Conservation (phyloP, 495 filamentous ascomycete genomes). For the Neurospora sp. region DNA sequence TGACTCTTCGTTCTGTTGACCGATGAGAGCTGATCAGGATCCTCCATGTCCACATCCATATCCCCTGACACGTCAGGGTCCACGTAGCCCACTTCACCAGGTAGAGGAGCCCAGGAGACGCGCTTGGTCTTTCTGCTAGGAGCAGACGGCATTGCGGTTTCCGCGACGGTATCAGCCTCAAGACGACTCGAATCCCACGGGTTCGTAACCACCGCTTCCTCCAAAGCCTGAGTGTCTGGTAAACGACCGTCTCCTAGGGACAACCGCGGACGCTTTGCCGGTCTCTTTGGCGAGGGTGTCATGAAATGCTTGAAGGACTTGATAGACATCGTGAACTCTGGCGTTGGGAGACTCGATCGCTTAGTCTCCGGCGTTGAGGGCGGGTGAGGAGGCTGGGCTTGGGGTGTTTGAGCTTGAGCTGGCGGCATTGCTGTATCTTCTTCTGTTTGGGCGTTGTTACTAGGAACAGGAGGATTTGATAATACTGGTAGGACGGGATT, state of each 20-base stretch:
- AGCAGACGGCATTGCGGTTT: not conserved
- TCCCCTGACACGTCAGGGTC: not conserved
- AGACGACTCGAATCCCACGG: conserved; percentile 11
- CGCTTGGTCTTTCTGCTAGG: conserved; percentile 13
- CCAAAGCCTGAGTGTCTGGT: conserved; percentile 16
- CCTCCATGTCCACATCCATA: not conserved
- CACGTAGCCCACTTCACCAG: conserved; percentile 8
- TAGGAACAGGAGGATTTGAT: not conserved
- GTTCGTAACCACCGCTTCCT: conserved; percentile 18
- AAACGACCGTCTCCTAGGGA: conserved; percentile 6
- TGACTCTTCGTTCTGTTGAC: not conserved
- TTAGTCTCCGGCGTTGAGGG: conserved; percentile 19
- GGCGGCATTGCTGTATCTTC: not conserved
- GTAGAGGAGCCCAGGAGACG: conserved; percentile 21
- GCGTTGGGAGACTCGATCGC: conserved; percentile 19
- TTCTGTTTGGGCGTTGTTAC: not conserved
- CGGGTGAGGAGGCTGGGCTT: not conserved
- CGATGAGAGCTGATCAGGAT: not conserved
- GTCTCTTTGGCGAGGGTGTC: conserved; percentile 16
- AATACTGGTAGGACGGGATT: not conserved
- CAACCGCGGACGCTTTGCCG: conserved; percentile 6
- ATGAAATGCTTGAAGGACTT: conserved; percentile 23
- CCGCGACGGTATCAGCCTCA: not conserved
- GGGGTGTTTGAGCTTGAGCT: not conserved
- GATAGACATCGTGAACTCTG: conserved; percentile 20